Conservation (phyloP, 164 flowering plant genomes). For the Euptelea pleiosperma region DNA sequence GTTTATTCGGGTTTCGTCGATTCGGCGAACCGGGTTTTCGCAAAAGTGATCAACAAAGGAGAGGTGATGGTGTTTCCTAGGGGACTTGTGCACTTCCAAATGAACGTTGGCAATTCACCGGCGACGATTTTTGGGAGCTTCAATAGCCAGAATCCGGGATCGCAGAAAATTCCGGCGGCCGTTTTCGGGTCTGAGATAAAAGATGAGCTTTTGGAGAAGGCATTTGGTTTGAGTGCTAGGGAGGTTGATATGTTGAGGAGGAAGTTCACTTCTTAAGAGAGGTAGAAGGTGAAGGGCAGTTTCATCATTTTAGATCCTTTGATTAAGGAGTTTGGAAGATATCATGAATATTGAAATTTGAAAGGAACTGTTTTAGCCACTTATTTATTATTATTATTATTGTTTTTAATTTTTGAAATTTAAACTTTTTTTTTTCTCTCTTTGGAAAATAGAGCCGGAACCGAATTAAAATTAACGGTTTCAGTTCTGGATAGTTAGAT, state of each 20-base stretch:
- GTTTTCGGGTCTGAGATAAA: conserved; percentile 65
- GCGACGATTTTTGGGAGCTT: conserved; percentile 59
- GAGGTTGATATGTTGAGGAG: conserved; percentile 48
- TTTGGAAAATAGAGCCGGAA: too few species aligned
- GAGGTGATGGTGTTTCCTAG: conserved; percentile 72
- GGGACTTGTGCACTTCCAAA: conserved; percentile 65
- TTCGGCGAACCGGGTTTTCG: conserved; percentile 45
- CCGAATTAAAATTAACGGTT: too few species aligned
- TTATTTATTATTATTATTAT: too few species aligned
- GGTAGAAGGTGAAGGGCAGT: too few species aligned
- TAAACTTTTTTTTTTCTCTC: too few species aligned
- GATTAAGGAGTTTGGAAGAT: too few species aligned
- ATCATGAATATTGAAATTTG: too few species aligned
- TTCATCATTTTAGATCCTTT: too few species aligned
- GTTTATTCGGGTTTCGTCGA: conserved; percentile 73
- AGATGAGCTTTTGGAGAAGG: conserved; percentile 61
- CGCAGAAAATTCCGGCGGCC: conserved; percentile 43
- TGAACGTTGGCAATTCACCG: conserved; percentile 54
- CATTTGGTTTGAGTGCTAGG: conserved; percentile 54
- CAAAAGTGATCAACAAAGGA: conserved; percentile 49
- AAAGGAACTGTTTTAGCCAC: too few species aligned
- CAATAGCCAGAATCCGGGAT: conserved; percentile 72
- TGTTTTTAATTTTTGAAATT: too few species aligned
- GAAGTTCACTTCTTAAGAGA: conserved; percentile 45
- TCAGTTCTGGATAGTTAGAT: too few species aligned